Evolutionary conservation across 257 asterid genomes (phyloP), one percentile per base, ranked within the genome.

Genomic region (Osmanthus fragrans): DNA sequence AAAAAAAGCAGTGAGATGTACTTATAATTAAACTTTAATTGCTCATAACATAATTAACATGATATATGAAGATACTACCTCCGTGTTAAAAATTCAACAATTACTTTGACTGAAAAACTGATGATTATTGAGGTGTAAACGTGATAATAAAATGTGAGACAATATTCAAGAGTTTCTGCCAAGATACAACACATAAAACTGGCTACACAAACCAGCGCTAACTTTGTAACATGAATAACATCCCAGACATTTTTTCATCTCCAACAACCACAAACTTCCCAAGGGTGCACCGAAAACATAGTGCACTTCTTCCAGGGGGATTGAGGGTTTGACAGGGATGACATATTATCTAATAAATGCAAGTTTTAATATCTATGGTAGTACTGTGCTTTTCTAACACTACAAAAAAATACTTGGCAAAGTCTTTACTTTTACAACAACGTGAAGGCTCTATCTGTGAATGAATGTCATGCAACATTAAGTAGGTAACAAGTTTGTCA

Each of bases 11-110:
- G 19, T 1, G 32, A 87, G 65, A 83, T 64, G 47, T 37, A 36
- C 78, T 72, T 23, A 72, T 56, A 75, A 29, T 63, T 77, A 78
- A 66, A 54, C 36, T 74, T 72, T 34, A 73, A 76, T 64, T 51
- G 73, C 70, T 58, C 70, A 21, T 40, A 30, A 71, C 49, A 42
- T 69, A 39, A 66, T 74, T 37, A 42, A 13, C 71, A 39, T 11
- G 71, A 73, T 47, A 47, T 47, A 12, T 6, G 71, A 70, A 23
- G 51, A 79, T 37, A 18, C 74, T 70, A 73, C 71, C 64, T 21
- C 25, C 30, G 2, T 23, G 12, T 2, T 1, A 63, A 23, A 63
- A 18, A 63, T 27, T 25, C 18, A 11, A 23, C 69, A 63, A 63
- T 27, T 27, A 29, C 69, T 11, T 27, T 27, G 36, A 63, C 12